Percentiles rank a stretch among this genome's conserved stretches.
Evolutionary conservation across 1,284 basidiomycete genomes (phyloP).

Genomic region (Tilletia setariae): DNA sequence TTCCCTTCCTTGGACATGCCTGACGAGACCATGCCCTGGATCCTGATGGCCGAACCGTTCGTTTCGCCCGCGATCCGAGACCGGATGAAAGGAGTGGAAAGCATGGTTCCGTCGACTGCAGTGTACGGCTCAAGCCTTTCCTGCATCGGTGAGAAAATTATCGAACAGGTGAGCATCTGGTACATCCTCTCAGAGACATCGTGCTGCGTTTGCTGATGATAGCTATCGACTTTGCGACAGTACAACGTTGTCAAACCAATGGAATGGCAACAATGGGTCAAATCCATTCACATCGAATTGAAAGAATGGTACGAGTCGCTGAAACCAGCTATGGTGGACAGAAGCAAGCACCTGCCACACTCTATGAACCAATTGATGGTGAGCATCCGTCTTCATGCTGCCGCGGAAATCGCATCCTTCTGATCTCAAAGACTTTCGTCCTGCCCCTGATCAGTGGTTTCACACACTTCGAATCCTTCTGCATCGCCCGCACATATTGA

Average conservation of each 20-base stretch:
- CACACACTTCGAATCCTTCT: conserved; percentile 34
- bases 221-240: background rate
- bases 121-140: conserved; percentile 29
- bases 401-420: background rate
- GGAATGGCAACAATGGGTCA: conserved; percentile 16
- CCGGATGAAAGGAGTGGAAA: background rate
- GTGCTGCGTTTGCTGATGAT: background rate
- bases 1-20: conserved; percentile 32
- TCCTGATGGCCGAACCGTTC: conserved; percentile 26
- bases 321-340: background rate
- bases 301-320: conserved; percentile 18
- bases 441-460: conserved; percentile 22
- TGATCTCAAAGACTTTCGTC: no score
- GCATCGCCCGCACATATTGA: conserved; percentile 40
- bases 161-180: conserved; percentile 18
- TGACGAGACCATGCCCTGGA: conserved; percentile 37
- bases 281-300: conserved; percentile 16
- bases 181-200: background rate
- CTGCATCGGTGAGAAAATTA: conserved; percentile 31
- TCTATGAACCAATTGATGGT: conserved; percentile 24
- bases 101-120: conserved; percentile 23
- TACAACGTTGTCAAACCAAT: conserved; percentile 31
- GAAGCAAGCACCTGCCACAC: conserved; percentile 29
- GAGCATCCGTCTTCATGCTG: background rate
- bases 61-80: conserved; percentile 1